Percentiles rank a stretch among this genome's conserved stretches.
Evolutionary conservation across 768 basidiomycete genomes (phyloP).

Genomic region (Ramaria sp.): DNA sequence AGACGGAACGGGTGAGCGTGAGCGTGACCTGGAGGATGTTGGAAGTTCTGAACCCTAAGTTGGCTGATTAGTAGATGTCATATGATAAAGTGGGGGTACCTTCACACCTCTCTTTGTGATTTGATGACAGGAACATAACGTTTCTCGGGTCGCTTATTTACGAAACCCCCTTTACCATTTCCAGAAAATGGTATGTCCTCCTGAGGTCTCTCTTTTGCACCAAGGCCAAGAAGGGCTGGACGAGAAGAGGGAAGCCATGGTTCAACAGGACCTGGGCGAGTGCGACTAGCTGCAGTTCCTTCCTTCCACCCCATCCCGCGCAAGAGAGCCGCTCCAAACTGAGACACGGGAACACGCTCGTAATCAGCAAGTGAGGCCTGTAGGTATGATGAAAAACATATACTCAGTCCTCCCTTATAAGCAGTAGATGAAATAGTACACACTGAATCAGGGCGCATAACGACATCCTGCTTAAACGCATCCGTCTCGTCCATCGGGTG

Average conservation of each 20-base stretch:
- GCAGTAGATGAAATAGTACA: neutral
- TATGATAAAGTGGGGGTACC: neutral
- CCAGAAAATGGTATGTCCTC: conserved; percentile 23
- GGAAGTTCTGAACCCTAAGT: conserved; percentile 23
- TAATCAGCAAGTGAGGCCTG: conserved; percentile 74
- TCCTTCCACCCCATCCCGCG: conserved; percentile 97
- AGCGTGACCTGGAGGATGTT: conserved; percentile 25
- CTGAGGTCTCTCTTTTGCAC: conserved; percentile 75
- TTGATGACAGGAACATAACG: conserved; percentile 79
- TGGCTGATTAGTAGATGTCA: neutral
- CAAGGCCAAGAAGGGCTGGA: conserved; percentile 84
- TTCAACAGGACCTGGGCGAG: conserved; percentile 53
- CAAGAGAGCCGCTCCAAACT: conserved; percentile 87
- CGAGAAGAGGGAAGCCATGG: conserved; percentile 76
- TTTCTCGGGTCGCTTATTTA: conserved; percentile 46
- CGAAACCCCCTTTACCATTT: conserved; percentile 18
- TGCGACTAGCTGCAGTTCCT: conserved; percentile 58
- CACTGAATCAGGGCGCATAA: conserved; percentile 54
- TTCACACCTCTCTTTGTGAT: conserved; percentile 37
- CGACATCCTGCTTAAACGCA: conserved; percentile 75
- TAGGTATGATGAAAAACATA: neutral
- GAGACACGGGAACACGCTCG: conserved; percentile 78
- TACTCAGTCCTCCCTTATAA: neutral
- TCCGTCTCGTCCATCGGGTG: conserved; percentile 61
- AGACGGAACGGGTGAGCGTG: conserved; percentile 32